Percentiles rank a stretch among this genome's conserved stretches.
Evolutionary conservation across 2,329 filamentous ascomycete genomes (phyloP).

Genomic region (Ophiostoma himal-ulmi): DNA sequence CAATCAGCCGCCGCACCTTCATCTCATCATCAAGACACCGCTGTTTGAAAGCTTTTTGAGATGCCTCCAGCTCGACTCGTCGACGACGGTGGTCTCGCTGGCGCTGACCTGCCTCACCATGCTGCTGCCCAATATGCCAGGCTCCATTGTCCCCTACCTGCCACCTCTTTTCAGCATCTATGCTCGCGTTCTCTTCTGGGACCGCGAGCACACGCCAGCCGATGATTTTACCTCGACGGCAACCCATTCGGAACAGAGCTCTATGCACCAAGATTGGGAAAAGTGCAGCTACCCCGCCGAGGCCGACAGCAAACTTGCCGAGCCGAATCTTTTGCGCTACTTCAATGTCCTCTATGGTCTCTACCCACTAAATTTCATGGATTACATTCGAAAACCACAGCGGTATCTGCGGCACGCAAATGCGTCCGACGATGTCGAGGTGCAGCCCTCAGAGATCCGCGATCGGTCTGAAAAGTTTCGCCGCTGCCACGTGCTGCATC

Average conservation of each 20-base stretch:
- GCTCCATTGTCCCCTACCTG: constrained; percentile 61
- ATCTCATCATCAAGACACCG: constrained; percentile 65
- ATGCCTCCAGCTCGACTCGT: constrained; percentile 71
- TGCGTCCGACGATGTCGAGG: constrained; percentile 67
- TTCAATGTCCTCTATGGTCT: constrained; percentile 79
- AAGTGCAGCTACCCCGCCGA: constrained; percentile 53
- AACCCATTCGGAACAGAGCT: constrained; percentile 15
- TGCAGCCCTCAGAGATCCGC: constrained; percentile 71
- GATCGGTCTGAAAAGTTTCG: constrained; percentile 70
- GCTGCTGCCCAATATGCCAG: constrained; percentile 76
- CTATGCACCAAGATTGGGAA: constrained; percentile 52
- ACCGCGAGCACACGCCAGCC: constrained; percentile 45
- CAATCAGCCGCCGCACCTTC: constrained; percentile 71
- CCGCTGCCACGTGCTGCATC: constrained; percentile 67
- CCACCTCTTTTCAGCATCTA: constrained; percentile 77
- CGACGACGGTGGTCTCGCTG: constrained; percentile 68
- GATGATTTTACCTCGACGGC: constrained; percentile 30
- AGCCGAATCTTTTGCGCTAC: constrained; percentile 65
- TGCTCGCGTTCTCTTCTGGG: constrained; percentile 73
- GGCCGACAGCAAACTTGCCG: constrained; percentile 50
- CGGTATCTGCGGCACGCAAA: constrained; percentile 70
- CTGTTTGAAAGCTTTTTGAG: constrained; percentile 66
- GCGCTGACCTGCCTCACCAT: constrained; percentile 71
- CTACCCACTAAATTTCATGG: constrained; percentile 81
- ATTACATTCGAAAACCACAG: constrained; percentile 76